Base-by-base conservation (phyloP, 129 eudicot species). In the Daucus carota region DNA sequence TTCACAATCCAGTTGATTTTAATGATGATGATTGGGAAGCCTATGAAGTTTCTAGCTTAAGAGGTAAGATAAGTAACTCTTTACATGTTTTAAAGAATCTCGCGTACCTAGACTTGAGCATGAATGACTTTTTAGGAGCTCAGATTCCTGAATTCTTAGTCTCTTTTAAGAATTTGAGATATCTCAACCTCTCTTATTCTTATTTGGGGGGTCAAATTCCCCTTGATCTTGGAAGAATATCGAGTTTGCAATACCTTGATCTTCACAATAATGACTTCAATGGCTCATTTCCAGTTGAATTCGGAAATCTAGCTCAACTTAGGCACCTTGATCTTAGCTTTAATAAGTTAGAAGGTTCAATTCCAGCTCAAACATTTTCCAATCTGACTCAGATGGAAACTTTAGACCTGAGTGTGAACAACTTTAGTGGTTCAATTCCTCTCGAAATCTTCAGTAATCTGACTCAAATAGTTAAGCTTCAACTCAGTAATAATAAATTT, bases 261-360 rank as follows among this genome's bases (percentile, higher is more conserved):
- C 73, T 69, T 2, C 42, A 11, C 24, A 8, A 1, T 0, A 69
- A 69, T 36, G 31, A 71, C 6, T 41, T 73, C 47, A 3, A 2
- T 8, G 77, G 76, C 18, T 68, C 44, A 45, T 16, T 78, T 33
- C 45, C 79, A n/a, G 9, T 34, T 38, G 20, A 44, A 13, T 24
- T 32, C 14, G 36, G 12, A 2, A 76, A 81, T 57, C 65, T 81
- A 16, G 38, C 76, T 6, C 72, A 76, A 70, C 73, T 81, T 8
- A 22, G 7, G 24, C 36, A 32, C 28, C 80, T 81, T 45, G 80
- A 81, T 60, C 68, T 81, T 13, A 41, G 70, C 15, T 0, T 3
- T 0, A 79, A 79, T 69, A 2, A 8, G 1, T 74, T 83, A 5
- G 6, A 54, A 18, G 73, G 73, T 38, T 38, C 31, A 20, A 36